A percentile compares a stretch with the other conserved stretches of the same genome.
phyloP scores from a whole-genome alignment of 345 rosid species.

The Hibiscus syriacus region DNA sequence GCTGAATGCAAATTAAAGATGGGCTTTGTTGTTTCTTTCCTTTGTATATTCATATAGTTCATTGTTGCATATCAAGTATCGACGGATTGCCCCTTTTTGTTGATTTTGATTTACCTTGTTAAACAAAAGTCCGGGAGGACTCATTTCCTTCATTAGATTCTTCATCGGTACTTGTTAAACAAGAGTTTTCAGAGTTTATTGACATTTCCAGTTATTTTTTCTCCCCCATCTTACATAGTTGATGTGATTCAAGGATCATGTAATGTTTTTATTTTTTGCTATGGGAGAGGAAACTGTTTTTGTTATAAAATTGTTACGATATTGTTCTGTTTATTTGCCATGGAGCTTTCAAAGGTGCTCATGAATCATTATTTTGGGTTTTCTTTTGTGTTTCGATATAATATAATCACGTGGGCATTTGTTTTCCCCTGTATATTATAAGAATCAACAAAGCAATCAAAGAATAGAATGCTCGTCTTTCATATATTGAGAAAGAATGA shows the following conservation, averaged over 20 bases:
- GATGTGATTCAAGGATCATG: not conserved
- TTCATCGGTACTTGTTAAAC: not conserved
- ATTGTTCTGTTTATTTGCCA: not conserved
- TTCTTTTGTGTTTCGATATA: not conserved
- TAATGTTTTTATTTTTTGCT: not conserved
- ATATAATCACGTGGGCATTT: no score
- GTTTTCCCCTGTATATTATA: not conserved
- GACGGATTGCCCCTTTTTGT: not conserved
- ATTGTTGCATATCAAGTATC: not conserved
- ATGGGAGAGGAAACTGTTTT: not conserved
- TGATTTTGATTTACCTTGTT: constrained; percentile 8
- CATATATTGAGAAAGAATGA: no score
- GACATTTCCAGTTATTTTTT: not conserved
- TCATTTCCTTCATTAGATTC: not conserved
- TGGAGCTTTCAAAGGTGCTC: not conserved
- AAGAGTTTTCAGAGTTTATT: not conserved
- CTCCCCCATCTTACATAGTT: not conserved
- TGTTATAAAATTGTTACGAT: not conserved
- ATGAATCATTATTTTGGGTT: not conserved
- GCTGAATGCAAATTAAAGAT: not conserved
- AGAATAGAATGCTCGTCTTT: no score
- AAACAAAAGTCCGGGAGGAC: not conserved
- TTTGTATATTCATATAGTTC: not conserved
- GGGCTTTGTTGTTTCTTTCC: not conserved
- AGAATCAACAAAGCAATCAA: no score